phyloP scores from a whole-genome alignment of 2,329 filamentous ascomycete genomes.

The Talaromyces sp. region DNA sequence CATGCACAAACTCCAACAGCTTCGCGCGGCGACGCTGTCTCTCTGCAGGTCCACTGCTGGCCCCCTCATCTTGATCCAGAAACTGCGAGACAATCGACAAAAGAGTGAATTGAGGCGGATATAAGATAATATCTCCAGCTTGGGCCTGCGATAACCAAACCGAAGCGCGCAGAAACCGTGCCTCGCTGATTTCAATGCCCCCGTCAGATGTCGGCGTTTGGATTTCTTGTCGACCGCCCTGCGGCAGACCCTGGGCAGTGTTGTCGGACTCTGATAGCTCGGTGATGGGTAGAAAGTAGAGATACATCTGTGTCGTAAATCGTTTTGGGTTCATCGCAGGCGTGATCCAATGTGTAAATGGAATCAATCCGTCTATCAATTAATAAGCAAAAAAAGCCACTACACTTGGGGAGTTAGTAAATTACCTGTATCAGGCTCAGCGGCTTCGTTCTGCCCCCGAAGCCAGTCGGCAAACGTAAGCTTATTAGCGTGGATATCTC shows the following conservation, averaged over 20 bases:
- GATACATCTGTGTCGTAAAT: slow-evolving; percentile 95
- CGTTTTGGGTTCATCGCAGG: slow-evolving; percentile 64
- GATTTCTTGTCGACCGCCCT: slow-evolving; percentile 50
- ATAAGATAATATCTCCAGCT: slow-evolving; percentile 68
- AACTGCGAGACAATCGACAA: slow-evolving; percentile 47
- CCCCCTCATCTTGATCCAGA: slow-evolving; percentile 35
- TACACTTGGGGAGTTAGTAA: not conserved
- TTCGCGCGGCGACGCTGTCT: slow-evolving; percentile 34
- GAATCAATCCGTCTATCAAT: slow-evolving; percentile 56
- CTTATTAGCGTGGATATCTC: slow-evolving; percentile 60
- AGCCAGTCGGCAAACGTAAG: slow-evolving; percentile 64
- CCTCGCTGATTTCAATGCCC: slow-evolving; percentile 64
- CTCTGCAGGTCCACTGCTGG: slow-evolving; percentile 16
- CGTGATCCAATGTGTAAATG: slow-evolving; percentile 91
- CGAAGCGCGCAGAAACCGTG: slow-evolving; percentile 65
- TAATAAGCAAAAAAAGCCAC: not conserved
- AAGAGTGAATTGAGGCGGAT: slow-evolving; percentile 75
- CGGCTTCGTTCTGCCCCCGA: slow-evolving; percentile 27
- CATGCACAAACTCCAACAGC: slow-evolving; percentile 45
- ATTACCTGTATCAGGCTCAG: slow-evolving; percentile 53
- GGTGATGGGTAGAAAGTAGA: slow-evolving; percentile 75
- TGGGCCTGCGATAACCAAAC: slow-evolving; percentile 64
- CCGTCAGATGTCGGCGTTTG: slow-evolving; percentile 68
- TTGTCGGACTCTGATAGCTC: slow-evolving; percentile 19
- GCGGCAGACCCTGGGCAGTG: slow-evolving; percentile 23